Conservation (phyloP, 176 grass and related monocot species). For the Rhynchospora tenuis region DNA sequence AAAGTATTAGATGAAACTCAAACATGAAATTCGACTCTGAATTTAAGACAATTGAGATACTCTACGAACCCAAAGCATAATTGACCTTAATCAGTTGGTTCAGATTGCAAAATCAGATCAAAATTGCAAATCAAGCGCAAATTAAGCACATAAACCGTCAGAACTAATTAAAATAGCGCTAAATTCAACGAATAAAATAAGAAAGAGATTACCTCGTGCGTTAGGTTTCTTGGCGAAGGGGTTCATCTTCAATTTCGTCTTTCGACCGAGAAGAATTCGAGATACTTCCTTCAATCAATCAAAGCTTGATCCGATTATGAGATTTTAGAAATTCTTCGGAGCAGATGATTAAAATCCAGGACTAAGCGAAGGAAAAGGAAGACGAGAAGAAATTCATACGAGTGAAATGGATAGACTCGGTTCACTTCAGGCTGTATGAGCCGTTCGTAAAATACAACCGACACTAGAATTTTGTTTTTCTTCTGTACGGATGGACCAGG, state of each 20-base stretch:
- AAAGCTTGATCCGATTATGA: not conserved
- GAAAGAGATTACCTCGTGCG: slow-evolving; percentile 38
- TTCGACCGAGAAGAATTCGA: not conserved
- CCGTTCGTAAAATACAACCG: not conserved
- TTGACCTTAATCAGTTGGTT: not conserved
- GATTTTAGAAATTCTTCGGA: not conserved
- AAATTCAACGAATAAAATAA: not conserved
- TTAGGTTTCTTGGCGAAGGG: slow-evolving; percentile 86
- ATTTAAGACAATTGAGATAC: not conserved
- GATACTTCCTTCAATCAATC: not conserved
- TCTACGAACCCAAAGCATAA: not conserved
- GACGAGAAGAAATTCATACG: slow-evolving; percentile 1
- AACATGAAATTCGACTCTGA: not conserved
- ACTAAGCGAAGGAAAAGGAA: not conserved
- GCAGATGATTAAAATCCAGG: not conserved
- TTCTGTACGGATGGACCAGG: not conserved
- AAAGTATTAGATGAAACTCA: not conserved
- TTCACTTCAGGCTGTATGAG: not conserved
- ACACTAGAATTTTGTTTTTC: not conserved
- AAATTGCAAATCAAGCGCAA: too few relatives aligned
- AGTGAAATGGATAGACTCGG: not conserved
- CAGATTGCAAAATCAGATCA: not conserved
- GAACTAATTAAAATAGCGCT: not conserved
- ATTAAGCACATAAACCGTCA: too few relatives aligned
- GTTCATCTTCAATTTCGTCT: slow-evolving; percentile 43